Evolutionary conservation across 2,329 filamentous ascomycete species (phyloP).

Genomic region (Apiospora malaysiana): DNA sequence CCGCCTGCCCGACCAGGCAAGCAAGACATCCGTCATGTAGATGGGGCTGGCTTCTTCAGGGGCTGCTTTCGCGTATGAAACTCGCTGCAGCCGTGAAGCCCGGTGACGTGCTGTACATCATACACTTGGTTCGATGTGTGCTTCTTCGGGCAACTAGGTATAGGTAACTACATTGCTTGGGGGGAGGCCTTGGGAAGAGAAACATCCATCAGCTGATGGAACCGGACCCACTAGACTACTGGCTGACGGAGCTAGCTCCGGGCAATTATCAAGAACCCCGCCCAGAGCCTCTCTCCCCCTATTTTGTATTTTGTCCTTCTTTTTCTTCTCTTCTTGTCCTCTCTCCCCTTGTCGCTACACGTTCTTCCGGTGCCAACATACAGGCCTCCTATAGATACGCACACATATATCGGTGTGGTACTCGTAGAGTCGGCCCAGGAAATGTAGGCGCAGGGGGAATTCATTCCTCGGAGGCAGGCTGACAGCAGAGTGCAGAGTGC

Average conservation of each 20-base stretch:
- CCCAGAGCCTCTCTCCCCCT: too few species aligned
- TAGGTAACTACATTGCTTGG: background rate
- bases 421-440: too few species aligned
- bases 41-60: background rate
- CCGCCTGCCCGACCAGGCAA: too few species aligned
- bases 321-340: background rate
- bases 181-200: background rate
- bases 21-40: background rate
- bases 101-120: background rate
- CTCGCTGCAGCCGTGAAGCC: background rate
- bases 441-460: too few species aligned
- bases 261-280: background rate
- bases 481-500: too few species aligned
- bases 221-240: background rate
- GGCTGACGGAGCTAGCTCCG: background rate
- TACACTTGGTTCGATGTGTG: too few species aligned
- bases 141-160: background rate
- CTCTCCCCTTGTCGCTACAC: too few species aligned
- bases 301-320: background rate
- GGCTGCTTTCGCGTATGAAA: background rate
- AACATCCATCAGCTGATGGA: constrained; percentile 12
- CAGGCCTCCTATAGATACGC: too few species aligned
- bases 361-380: too few species aligned
- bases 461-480: too few species aligned
- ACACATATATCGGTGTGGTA: too few species aligned